Evolutionary conservation across 768 basidiomycete species (phyloP), one percentile per base, ranked within the genome.

Genomic region (Auriscalpium orientale): DNA sequence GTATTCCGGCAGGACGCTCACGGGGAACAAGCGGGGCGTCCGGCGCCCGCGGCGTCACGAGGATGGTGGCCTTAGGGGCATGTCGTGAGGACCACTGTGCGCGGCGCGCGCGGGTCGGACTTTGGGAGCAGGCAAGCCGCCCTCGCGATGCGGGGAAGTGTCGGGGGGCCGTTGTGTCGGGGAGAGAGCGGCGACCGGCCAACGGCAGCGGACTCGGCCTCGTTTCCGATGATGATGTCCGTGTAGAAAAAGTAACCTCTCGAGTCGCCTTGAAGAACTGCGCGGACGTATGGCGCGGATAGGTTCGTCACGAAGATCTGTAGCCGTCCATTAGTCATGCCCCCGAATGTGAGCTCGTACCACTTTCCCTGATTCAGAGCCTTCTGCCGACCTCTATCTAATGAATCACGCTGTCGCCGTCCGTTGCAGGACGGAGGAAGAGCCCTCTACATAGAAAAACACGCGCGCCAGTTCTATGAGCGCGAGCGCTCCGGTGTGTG

Each of bases 241-340:
- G 80, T 82, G 76, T 88, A 86, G 22, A 87, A 86, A 44, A 99
- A 45, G 71, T 64, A 99, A 71, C 64, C 61, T 91, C 79, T 15
- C 98, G 76, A 67, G 95, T 88, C 3, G 76, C 72, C 57, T 79
- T 79, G 78, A 98, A 98, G 80, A 97, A 95, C 72, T 93, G 87
- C 53, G 90, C n/a, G 76, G 71, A 99, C 95, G 79, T 98, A 99
- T n/a, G 97, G 97, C 3, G 97, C 97, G 10, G 93, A 95, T 64
- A 99, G 80, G 78, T 99, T 99, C 65, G 98, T 71, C 12, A 81
- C 82, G 70, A 98, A 95, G 58, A 85, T 85, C 82, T 97, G 98
- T 63, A 83, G 81, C 16, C 79, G 78, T 37, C 74, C 76, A 10
- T 88, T 81, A 4, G 91, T 87, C 60, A 86, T 84, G 69, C 87